These are phyloP conservation scores for Scleromitrula shiraiana DNA, from an alignment of 2,329 filamentous ascomycete species.

Conservation along the genomic window DNA sequence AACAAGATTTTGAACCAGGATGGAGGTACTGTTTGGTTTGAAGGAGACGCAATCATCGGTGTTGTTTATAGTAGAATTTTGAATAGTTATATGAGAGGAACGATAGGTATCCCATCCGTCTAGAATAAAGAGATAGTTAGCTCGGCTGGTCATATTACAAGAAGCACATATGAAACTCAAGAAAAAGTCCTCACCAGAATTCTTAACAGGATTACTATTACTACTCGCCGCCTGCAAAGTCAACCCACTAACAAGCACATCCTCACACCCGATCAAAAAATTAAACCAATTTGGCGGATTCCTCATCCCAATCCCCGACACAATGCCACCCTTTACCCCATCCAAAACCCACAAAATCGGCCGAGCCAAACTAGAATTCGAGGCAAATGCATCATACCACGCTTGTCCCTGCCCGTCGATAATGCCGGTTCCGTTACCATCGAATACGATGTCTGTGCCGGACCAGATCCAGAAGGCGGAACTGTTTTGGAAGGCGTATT, in stretches of 20 bases:
- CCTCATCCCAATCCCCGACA: not conserved
- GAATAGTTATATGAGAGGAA: conserved; percentile 4
- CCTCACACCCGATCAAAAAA: not conserved
- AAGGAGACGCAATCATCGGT: conserved; percentile 43
- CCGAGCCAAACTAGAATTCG: not conserved
- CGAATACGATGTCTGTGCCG: conserved; percentile 1
- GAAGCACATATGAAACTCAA: no score
- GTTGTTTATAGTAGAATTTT: conserved; percentile 6
- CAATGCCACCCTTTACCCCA: conserved; percentile 1
- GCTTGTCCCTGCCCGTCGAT: conserved; percentile 7
- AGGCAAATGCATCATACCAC: conserved; percentile 5
- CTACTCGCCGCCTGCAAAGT: not conserved
- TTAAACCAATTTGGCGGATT: conserved; percentile 7
- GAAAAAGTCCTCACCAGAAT: conserved; percentile 1
- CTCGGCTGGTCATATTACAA: no score
- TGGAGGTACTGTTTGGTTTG: conserved; percentile 49
- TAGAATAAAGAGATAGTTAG: no score
- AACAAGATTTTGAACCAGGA: conserved; percentile 39
- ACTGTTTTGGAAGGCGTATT: conserved; percentile 3
- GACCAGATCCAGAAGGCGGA: conserved; percentile 1
- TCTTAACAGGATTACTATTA: conserved; percentile 1
- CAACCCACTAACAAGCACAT: conserved; percentile 3
- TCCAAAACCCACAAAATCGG: conserved; percentile 7
- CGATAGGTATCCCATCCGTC: conserved; percentile 8
- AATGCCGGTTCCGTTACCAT: not conserved